Base-by-base conservation (phyloP, 1,284 basidiomycete species). In the Ganoderma leucocontextum region DNA sequence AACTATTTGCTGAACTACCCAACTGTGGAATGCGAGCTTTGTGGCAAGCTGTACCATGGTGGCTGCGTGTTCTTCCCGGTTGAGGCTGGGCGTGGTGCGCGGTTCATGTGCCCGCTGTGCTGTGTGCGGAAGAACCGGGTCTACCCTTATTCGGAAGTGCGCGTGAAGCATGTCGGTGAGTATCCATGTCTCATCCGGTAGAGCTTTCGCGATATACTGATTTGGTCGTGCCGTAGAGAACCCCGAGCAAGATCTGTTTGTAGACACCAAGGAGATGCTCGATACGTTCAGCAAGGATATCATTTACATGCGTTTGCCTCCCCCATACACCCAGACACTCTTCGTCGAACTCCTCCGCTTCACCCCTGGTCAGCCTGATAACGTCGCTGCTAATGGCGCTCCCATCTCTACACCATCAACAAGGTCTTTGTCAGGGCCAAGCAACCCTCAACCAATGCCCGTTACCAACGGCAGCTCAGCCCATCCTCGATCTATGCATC, bases 311-410 rank as follows among this genome's bases (percentile, higher is more conserved):
- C 87, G 87, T 71, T 80, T 93, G 74, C 82, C 84, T 8, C 85
- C 84, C 0, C 91, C 92, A 0, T 86, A 86, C 69, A 87, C 84
- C 6, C 87, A 86, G 66, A 93, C 92, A 0, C 77, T 94, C 8
- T 92, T 92, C 74, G 87, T 94, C 8, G 92, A 94, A 65, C 85
- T 94, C 15, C 83, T 92, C 65, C 85, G 88, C 35, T 93, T 91
- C 70, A 82, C 81, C 0, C 84, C 86, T 2, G 85, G 87, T 38
- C 83, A 85, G 70, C 82, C 83, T 7, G 82, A 83, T 62, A 80
- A 77, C 33, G 67, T 78, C 33, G 72, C 73, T 36, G 63, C 64
- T 22, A 70, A 70, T 64, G 67, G 71, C 13, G 36, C 65, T 67
- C 59, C 62, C 35, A 53, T 63, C 41, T 52, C 68, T 6, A 53